Conservation (phyloP, 176 grass and related monocot species). For the Oryza nivara region DNA sequence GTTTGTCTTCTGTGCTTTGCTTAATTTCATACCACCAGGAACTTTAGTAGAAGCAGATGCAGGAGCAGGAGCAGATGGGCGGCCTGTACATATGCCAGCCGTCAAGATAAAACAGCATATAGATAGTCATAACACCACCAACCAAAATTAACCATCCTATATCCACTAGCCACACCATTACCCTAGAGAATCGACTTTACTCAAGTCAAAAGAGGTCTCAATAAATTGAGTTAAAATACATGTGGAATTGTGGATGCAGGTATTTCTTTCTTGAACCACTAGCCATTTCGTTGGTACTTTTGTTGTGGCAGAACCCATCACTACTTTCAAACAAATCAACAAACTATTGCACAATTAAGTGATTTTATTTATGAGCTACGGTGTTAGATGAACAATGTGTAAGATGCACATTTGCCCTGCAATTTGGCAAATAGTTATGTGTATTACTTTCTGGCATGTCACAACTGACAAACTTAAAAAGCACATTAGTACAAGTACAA, state of each 20-base stretch:
- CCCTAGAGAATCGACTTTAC: conserved; percentile 13
- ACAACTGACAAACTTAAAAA: neutral
- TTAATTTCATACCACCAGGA: conserved; percentile 71
- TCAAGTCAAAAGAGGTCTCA: neutral
- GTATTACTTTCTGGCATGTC: neutral
- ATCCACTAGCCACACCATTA: neutral
- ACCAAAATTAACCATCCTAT: conserved; percentile 18
- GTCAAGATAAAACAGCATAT: conserved; percentile 26
- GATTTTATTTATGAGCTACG: neutral
- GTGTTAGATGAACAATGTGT: neutral
- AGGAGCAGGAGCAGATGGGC: conserved; percentile 47
- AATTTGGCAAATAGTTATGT: neutral
- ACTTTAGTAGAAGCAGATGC: conserved; percentile 47
- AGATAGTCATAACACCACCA: neutral
- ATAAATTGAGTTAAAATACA: conserved; percentile 5
- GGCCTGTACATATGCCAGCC: conserved; percentile 46
- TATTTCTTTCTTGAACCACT: neutral
- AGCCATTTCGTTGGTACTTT: neutral
- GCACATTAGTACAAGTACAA: neutral
- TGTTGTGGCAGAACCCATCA: neutral
- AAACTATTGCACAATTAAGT: neutral
- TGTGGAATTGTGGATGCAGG: neutral
- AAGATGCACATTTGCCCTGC: neutral
- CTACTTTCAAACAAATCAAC: neutral
- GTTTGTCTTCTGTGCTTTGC: conserved; percentile 65